Evolutionary conservation across 1,139 yeast species (phyloP), one percentile per base, ranked within the genome.

Genomic region (Sugiyamaella pinicola): DNA sequence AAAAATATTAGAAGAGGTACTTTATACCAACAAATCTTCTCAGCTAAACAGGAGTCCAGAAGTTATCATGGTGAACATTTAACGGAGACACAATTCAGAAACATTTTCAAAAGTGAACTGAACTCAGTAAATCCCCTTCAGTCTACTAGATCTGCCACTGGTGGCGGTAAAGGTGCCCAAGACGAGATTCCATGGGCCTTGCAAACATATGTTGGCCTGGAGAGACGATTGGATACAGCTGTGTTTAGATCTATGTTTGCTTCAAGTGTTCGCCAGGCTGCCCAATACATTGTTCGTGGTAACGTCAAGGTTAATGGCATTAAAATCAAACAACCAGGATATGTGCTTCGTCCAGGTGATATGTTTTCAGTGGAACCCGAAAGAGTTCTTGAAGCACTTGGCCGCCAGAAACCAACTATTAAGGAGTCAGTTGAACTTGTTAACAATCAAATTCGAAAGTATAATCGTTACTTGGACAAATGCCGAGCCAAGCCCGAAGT

Each of bases 51-150:
- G 66, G 97, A 90, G 68, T 85, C 98, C 3, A 81, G 99, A 73
- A 86, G 95, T 1, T 93, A 93, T 69, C 99, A 93, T 69, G 99
- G 99, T 62, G 98, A 93, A 66, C 91, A 87, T 68, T 72, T 93
- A 54, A 86, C 95, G 0, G 99, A 93, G 69, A 75, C 82, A 24
- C 82, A 93, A 66, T 88, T 91, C 83, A 83, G 85, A 66, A 75
- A 83, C 26, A 70, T 81, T 49, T 90, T 90, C 71, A 76, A 82
- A 55, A 86, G 91, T 33, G 83, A 85, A 54, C 75, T 89, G 61
- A 84, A 87, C 56, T 87, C 95, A 33, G 96, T 89, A 89, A 87
- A 71, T 73, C 91, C 74, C 85, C 65, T 70, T 43, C 67, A 66
- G 54, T 58, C 64, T 17, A 58, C 61, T 15, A 55, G 53, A 38